Percentiles rank a stretch among this genome's conserved stretches.
Conservation (phyloP, 176 grass and related monocot genomes). For the Puccinellia tenuiflora region DNA sequence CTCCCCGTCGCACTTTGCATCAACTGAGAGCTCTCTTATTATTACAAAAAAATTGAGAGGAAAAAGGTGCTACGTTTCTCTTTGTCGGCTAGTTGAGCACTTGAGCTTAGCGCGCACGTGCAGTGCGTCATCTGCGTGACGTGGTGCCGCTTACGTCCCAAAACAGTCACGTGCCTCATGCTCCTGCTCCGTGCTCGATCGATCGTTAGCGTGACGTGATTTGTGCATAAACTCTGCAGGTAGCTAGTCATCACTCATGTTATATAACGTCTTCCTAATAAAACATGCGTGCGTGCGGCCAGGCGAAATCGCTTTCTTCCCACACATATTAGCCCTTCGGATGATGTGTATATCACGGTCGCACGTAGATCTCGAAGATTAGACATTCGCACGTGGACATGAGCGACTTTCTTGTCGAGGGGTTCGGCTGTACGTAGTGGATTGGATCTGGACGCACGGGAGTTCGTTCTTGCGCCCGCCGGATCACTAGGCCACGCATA, state of each 20-base stretch:
- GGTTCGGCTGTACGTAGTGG: background rate
- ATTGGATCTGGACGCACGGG: background rate
- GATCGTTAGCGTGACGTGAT: no score
- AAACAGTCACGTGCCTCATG: background rate
- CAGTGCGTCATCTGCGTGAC: background rate
- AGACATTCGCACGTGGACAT: no score
- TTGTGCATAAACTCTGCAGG: no score
- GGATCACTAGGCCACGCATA: background rate
- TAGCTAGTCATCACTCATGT: no score
- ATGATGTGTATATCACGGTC: background rate
- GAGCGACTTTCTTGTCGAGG: background rate
- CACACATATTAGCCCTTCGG: background rate
- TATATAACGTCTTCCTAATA: background rate
- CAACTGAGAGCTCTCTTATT: background rate
- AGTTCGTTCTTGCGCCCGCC: no score
- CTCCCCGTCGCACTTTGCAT: background rate
- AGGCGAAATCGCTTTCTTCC: background rate
- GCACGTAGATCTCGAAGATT: no score
- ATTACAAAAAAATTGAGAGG: background rate
- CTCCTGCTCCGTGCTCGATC: no score
- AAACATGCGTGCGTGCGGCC: background rate
- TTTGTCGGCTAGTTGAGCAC: background rate
- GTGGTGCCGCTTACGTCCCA: background rate
- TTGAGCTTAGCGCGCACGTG: background rate
- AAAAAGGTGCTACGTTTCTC: background rate